These are phyloP conservation scores for Parsonsia alboflavescens DNA, from an alignment of 257 asterid species.

Conservation along the genomic window DNA sequence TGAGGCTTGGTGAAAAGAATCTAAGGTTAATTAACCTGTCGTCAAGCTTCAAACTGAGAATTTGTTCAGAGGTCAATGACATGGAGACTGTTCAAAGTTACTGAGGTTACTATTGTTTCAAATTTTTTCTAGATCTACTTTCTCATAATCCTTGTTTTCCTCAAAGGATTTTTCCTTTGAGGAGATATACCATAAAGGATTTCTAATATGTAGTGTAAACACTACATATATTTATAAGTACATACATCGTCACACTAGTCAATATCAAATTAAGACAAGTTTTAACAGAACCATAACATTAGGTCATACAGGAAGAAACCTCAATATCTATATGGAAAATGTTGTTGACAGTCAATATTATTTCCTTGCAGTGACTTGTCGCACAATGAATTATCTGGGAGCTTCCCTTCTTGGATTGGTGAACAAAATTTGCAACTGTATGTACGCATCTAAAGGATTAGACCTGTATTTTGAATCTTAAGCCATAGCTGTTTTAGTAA, in stretches of 20 bases:
- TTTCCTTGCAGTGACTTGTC: constrained; percentile 59
- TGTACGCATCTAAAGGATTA: constrained; percentile 18
- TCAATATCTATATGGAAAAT: neutral
- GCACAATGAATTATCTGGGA: constrained; percentile 67
- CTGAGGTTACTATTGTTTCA: neutral
- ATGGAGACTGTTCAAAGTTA: neutral
- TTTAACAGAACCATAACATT: neutral
- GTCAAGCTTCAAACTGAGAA: neutral
- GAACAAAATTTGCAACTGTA: constrained; percentile 48
- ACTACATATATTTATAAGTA: neutral
- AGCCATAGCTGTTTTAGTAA: constrained; percentile 1
- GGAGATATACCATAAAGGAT: neutral
- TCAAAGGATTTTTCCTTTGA: neutral
- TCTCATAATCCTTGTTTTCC: no score
- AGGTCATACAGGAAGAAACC: neutral
- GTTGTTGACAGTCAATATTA: constrained; percentile 3
- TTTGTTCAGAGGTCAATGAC: neutral
- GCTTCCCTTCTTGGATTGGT: constrained; percentile 65
- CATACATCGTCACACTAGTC: neutral
- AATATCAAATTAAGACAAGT: neutral
- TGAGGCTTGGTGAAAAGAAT: neutral
- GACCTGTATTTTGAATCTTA: neutral
- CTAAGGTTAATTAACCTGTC: neutral
- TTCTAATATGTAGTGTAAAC: neutral
- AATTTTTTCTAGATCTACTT: neutral